Percentiles rank a stretch among this genome's conserved stretches.
phyloP scores from a whole-genome alignment of 768 basidiomycete species.

The Rhizopogon vesiculosus region DNA sequence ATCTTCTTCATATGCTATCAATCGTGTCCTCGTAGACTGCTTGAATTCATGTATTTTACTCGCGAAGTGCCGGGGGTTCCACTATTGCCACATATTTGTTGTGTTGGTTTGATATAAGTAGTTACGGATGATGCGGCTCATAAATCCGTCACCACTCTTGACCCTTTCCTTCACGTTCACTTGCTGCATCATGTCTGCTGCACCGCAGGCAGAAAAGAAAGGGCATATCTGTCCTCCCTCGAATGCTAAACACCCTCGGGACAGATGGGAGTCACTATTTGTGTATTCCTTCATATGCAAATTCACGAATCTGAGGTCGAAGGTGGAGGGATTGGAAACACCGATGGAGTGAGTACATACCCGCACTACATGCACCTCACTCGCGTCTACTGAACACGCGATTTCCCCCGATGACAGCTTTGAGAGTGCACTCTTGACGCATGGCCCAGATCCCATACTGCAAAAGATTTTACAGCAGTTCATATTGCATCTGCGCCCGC shows the following conservation, averaged over 20 bases:
- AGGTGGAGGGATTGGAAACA: constrained; percentile 74
- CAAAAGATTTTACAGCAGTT: constrained; percentile 71
- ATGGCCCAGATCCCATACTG: constrained; percentile 68
- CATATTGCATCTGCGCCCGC: constrained; percentile 77
- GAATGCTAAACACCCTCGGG: constrained; percentile 65
- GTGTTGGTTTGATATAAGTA: constrained; percentile 32
- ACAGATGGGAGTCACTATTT: constrained; percentile 86
- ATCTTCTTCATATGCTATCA: constrained; percentile 7
- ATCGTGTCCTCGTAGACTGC: constrained; percentile 18
- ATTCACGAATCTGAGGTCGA: constrained; percentile 70
- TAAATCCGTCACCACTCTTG: constrained; percentile 30
- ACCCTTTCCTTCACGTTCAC: constrained; percentile 30
- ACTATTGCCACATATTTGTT: constrained; percentile 32
- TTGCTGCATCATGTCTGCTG: constrained; percentile 32
- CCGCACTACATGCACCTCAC: constrained; percentile 13
- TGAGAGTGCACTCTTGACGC: constrained; percentile 72
- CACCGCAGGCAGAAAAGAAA: constrained; percentile 38
- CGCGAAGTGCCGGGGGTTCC: constrained; percentile 18
- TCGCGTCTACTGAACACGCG: constrained; percentile 26
- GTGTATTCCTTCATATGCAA: constrained; percentile 83
- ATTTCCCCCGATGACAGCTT: constrained; percentile 45
- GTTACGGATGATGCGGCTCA: constrained; percentile 28
- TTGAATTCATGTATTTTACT: constrained; percentile 19
- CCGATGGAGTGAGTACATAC: constrained; percentile 72
- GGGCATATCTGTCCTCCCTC: constrained; percentile 52